Evolutionary conservation across 2,329 filamentous ascomycete genomes (phyloP).

Genomic region (Colletotrichum liaoningense): DNA sequence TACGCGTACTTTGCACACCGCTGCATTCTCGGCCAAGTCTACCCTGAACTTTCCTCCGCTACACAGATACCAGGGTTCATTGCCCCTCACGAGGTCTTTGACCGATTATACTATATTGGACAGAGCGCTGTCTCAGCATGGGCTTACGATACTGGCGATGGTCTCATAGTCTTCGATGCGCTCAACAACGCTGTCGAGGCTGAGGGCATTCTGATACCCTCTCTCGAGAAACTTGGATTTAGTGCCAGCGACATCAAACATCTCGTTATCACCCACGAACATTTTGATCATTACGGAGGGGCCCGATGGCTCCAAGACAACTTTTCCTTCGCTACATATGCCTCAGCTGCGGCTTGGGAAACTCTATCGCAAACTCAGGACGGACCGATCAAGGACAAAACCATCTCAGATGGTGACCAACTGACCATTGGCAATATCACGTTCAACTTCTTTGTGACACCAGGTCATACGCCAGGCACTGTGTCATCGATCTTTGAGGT

Average conservation of each 20-base stretch:
- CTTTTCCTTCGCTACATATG: slow-evolving; percentile 37
- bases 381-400: not conserved
- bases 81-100: slow-evolving; percentile 36
- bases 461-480: slow-evolving; percentile 41
- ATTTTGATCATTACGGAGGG: slow-evolving; percentile 44
- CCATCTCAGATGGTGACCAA: slow-evolving; percentile 6
- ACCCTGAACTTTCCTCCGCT: slow-evolving; percentile 6
- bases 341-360: slow-evolving; percentile 34
- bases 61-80: slow-evolving; percentile 36
- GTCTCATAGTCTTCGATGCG: slow-evolving; percentile 32
- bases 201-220: slow-evolving; percentile 22
- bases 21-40: slow-evolving; percentile 27
- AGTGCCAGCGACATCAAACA: slow-evolving; percentile 42
- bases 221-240: slow-evolving; percentile 37
- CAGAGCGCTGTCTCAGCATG: slow-evolving; percentile 40
- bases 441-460: slow-evolving; percentile 37
- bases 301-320: slow-evolving; percentile 40
- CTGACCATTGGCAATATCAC: slow-evolving; percentile 40
- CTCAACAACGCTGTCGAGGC: slow-evolving; percentile 19
- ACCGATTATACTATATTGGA: slow-evolving; percentile 40
- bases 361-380: not conserved
- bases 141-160: slow-evolving; percentile 43
- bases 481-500: slow-evolving; percentile 39
- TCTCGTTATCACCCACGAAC: slow-evolving; percentile 43
- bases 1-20: slow-evolving; percentile 20